Evolutionary conservation across 805 yeast genomes (phyloP), one percentile per base, ranked within the genome.

Genomic region (Vanderwaltozyma yarrowii): DNA sequence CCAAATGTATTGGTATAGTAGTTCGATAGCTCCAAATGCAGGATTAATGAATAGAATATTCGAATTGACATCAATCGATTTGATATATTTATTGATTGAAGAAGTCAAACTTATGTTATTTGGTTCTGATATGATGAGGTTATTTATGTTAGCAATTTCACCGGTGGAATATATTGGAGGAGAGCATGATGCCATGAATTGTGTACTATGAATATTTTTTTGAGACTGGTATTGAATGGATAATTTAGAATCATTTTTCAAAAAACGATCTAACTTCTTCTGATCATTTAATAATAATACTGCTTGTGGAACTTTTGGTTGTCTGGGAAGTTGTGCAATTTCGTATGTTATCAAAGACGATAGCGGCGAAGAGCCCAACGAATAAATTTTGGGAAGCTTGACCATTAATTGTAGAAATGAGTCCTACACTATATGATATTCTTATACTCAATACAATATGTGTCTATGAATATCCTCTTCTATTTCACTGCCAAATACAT

Each of bases 21-120:
- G 56, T 11, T 71, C 73, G 8, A 70, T 54, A 30, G 74, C 67
- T 2, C 94, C 94, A 73, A 82, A 67, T 3, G 87, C 85, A 39
- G 85, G 94, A n/a, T 65, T 58, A 13, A 88, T 49, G 17, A 88
- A 56, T 32, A 88, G 45, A 3, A 87, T 56, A 40, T 75, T 76
- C 1, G 88, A 70, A 3, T 62, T 52, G 0, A 50, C 43, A 10
- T 53, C 45, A 12, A 85, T 58, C 33, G 62, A 57, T 1, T 64
- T 56, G 4, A 63, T 36, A 41, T 76, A 62, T 13, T 72, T 73
- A 12, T 47, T 49, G 13, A 84, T 40, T 0, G 88, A 80, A 5
- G 49, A 41, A 4, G 62, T 54, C 0, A 84, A 71, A 39, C 74
- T 73, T 43, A 71, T 69, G 0, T 80, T 67, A 51, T 78, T 80